phyloP scores from a whole-genome alignment of 257 asterid species.

The Nyctanthes arbortristis region DNA sequence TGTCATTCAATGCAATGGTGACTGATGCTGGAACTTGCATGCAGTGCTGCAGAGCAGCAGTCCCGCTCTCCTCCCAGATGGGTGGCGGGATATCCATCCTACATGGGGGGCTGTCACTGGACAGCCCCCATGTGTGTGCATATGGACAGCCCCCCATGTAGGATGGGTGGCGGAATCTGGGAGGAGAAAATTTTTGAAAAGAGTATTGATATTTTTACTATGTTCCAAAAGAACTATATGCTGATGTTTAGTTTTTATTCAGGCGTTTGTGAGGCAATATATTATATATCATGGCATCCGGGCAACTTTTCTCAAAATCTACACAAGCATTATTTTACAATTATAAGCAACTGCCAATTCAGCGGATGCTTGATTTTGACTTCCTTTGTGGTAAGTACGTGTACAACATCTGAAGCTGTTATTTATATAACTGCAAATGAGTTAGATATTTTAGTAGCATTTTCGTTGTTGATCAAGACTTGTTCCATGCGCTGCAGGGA shows the following conservation, averaged over 20 bases:
- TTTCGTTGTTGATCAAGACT: slow-evolving; percentile 18
- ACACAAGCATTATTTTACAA: slow-evolving; percentile 93
- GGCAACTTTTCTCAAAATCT: slow-evolving; percentile 87
- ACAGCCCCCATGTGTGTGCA: no score
- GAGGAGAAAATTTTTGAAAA: no score
- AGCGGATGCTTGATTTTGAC: slow-evolving; percentile 99
- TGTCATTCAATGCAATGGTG: no score
- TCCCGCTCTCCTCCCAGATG: no score
- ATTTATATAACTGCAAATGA: slow-evolving; percentile 11
- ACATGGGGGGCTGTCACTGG: no score
- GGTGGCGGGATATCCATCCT: no score
- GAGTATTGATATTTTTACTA: no score
- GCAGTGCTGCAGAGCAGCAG: no score
- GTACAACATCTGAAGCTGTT: slow-evolving; percentile 12
- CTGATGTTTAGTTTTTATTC: slow-evolving; percentile 35
- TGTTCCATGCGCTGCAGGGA: slow-evolving; percentile 48
- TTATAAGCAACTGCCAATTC: slow-evolving; percentile 93
- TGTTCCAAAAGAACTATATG: slow-evolving; percentile 11
- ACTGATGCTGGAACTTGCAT: no score
- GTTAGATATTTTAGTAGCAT: background rate
- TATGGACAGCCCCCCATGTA: no score
- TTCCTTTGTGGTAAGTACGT: slow-evolving; percentile 78
- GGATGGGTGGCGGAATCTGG: no score
- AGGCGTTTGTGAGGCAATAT: slow-evolving; percentile 38
- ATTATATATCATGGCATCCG: slow-evolving; percentile 77